Conservation (phyloP, 179 eudicot genomes). For the Silene vulgaris region DNA sequence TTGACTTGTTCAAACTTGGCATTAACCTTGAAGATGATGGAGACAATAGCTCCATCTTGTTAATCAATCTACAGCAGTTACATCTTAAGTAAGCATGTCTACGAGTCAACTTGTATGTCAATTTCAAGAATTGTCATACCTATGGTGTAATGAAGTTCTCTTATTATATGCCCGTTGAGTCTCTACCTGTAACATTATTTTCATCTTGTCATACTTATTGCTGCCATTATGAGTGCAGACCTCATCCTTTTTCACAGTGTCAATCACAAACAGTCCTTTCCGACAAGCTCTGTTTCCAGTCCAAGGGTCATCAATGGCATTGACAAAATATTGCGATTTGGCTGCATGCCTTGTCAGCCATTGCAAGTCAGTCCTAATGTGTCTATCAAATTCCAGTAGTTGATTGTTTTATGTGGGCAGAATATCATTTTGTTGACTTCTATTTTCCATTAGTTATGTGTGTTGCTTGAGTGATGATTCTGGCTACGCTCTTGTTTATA, state of each 20-base stretch:
- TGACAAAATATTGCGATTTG: not conserved
- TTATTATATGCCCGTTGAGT: not conserved
- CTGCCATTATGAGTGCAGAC: not conserved
- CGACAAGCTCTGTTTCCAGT: not conserved
- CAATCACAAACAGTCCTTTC: not conserved
- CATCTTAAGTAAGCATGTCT: conserved; percentile 44
- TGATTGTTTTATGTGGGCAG: not conserved
- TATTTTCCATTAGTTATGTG: not conserved
- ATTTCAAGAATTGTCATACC: not conserved
- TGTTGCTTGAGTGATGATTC: not conserved
- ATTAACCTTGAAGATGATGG: conserved; percentile 62
- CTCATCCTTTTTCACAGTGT: not conserved
- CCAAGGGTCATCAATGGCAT: not conserved
- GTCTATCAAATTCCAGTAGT: not conserved
- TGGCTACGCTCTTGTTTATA: not conserved
- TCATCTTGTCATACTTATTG: not conserved
- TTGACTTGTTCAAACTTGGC: conserved; percentile 39
- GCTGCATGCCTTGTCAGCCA: conserved; percentile 11
- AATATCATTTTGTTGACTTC: not conserved
- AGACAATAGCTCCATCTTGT: conserved; percentile 37
- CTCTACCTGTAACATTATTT: conserved; percentile 4
- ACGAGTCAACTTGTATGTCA: not conserved
- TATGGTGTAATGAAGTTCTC: not conserved
- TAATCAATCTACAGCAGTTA: conserved; percentile 42
- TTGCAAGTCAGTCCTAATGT: not conserved